Base-by-base conservation (phyloP, 2,329 filamentous ascomycete species). In the Alternaria novae-zelandiae region DNA sequence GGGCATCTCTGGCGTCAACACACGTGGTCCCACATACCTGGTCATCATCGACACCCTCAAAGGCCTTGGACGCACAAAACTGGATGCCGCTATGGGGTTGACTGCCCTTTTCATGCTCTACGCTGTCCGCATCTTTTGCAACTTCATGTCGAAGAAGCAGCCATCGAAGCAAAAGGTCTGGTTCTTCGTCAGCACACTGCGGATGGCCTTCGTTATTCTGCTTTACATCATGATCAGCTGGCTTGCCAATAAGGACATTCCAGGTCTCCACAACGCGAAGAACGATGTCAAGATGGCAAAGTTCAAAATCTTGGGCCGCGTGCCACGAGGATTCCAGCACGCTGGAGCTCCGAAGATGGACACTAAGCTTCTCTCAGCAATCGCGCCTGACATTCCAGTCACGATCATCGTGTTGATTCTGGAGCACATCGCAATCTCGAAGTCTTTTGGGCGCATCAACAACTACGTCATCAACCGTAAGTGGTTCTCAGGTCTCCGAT, bases 401-500 rank as follows among this genome's bases (percentile, higher is more conserved):
- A 90, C 91, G 1, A 90, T 97, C 56, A 97, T 98, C 69, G 94
- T 99, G n/a, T 86, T 98, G 61, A 86, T 98, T 36, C 96, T 98
- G 65, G 96, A 98, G 81, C 95, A 98, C 78, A 97, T 98, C 72
- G 94, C 95, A 51, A 97, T 98, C 67, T 93, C 94, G 17, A 99
- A 98, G 80, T 97, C 95, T 0, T 98, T 99, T 71, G 96, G 96
- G 10, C 88, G 95, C 63, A 88, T 97, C 72, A 98, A 97, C 84
- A 97, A 97, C 82, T 99, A 99, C 81, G 90, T 89, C 15, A 97
- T 99, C 77, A 90, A 97, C 71, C 94, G 59, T 62, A 62, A 62
- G 59, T 26, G 4, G 3, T 26, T 47, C 20, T 8, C 54, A 9
- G n/a, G 21, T 46, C 10, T 25, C 17, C 0, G 23, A 50, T 17